phyloP scores from a whole-genome alignment of 2,329 filamentous ascomycete species.

The Biscogniauxia sp. region DNA sequence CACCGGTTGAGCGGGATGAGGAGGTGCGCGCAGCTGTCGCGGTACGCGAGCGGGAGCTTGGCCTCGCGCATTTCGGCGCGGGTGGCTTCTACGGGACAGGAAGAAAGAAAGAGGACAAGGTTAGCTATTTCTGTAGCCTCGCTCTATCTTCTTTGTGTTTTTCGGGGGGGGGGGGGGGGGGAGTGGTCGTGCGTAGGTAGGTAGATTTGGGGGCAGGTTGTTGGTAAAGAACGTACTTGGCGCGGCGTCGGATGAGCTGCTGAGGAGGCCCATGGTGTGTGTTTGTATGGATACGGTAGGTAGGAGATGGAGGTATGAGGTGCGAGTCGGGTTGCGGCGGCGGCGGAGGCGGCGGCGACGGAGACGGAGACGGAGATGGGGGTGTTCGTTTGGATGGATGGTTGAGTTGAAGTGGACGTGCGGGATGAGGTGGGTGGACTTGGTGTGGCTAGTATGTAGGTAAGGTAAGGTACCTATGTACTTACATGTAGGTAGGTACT shows the following conservation, averaged over 20 bases:
- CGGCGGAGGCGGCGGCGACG: too few species aligned
- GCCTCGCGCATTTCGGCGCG: slow-evolving; percentile 93
- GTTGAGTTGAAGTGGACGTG: too few species aligned
- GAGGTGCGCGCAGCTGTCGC: slow-evolving; percentile 92
- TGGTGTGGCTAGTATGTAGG: too few species aligned
- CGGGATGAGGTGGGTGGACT: too few species aligned
- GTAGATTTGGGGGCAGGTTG: background rate
- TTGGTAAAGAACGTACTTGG: slow-evolving; percentile 23
- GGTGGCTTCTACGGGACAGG: slow-evolving; percentile 60
- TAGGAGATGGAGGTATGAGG: background rate
- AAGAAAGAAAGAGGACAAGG: background rate
- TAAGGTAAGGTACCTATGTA: too few species aligned
- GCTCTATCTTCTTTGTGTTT: background rate
- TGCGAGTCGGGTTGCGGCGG: background rate
- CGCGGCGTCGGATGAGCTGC: slow-evolving; percentile 26
- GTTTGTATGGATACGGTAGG: background rate
- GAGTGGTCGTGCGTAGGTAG: background rate
- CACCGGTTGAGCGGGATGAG: slow-evolving; percentile 95
- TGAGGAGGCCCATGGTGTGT: slow-evolving; percentile 24
- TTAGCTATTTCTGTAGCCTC: slow-evolving; percentile 5
- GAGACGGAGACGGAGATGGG: too few species aligned
- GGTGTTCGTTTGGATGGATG: too few species aligned
- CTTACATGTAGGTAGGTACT: too few species aligned
- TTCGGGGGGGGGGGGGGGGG: too few species aligned
- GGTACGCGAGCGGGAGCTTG: slow-evolving; percentile 82